Evolutionary conservation across 345 rosid species (phyloP).

Genomic region (Crucihimalaya himalaica): DNA sequence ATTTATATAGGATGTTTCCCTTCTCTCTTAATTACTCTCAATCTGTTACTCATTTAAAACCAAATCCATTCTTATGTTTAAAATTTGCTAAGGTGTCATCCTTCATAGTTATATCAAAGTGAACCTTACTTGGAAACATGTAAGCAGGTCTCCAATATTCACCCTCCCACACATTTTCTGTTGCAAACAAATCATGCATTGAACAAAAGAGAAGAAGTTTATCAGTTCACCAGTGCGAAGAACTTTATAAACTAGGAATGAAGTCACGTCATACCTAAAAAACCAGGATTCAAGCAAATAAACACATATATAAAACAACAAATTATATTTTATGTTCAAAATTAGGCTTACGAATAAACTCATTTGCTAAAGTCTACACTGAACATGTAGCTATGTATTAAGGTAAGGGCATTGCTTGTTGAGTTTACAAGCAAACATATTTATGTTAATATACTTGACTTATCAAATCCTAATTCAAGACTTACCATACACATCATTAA

Average conservation of each 20-base stretch:
- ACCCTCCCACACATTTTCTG: slow-evolving; percentile 51
- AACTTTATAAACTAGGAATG: slow-evolving; percentile 61
- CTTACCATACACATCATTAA: no score
- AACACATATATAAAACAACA: neutral
- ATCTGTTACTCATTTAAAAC: no score
- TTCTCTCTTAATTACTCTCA: no score
- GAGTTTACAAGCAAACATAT: neutral
- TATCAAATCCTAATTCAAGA: no score
- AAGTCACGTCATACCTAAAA: slow-evolving; percentile 76
- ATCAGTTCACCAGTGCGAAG: slow-evolving; percentile 63
- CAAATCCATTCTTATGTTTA: neutral
- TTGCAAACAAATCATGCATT: slow-evolving; percentile 6
- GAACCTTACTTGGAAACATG: slow-evolving; percentile 68
- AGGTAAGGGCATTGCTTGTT: neutral
- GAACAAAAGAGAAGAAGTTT: slow-evolving; percentile 41
- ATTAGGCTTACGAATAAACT: slow-evolving; percentile 10
- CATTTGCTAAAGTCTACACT: neutral
- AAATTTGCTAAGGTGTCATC: neutral
- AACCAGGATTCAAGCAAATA: neutral
- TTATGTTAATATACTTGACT: neutral
- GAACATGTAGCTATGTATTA: neutral
- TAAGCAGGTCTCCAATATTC: slow-evolving; percentile 65
- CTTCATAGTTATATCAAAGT: slow-evolving; percentile 9
- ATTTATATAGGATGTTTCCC: no score
- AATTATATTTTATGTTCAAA: no score